Evolutionary conservation across 768 basidiomycete genomes (phyloP).

Genomic region (Trichaptum fuscoviolaceum): DNA sequence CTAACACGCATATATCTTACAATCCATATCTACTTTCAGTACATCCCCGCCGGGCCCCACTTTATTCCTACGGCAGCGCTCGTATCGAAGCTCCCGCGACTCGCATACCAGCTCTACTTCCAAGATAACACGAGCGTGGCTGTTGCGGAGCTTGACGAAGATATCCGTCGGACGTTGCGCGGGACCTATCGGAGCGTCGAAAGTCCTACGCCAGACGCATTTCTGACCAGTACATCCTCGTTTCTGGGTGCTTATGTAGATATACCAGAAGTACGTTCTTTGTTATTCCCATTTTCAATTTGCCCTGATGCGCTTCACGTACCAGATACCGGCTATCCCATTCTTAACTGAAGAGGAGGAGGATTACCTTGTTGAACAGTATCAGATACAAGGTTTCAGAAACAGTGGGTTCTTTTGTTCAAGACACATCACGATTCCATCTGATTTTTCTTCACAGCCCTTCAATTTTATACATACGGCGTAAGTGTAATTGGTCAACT

Average conservation of each 20-base stretch:
- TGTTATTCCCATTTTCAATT: background rate
- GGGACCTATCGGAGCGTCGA: slow-evolving; percentile 46
- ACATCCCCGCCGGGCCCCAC: slow-evolving; percentile 46
- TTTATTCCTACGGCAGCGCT: slow-evolving; percentile 44
- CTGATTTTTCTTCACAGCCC: slow-evolving; percentile 31
- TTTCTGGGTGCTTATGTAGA: slow-evolving; percentile 51
- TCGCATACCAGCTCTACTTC: slow-evolving; percentile 65
- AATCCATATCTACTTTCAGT: slow-evolving; percentile 35
- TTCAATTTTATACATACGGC: slow-evolving; percentile 59
- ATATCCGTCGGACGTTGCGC: slow-evolving; percentile 53
- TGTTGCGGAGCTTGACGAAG: slow-evolving; percentile 45
- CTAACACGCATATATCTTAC: background rate
- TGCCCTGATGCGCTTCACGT: slow-evolving; percentile 5
- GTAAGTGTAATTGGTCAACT: slow-evolving; percentile 25
- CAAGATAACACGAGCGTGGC: slow-evolving; percentile 43
- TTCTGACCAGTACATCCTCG: slow-evolving; percentile 43
- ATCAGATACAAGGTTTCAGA: slow-evolving; percentile 49
- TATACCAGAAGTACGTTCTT: slow-evolving; percentile 33
- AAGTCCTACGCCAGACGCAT: slow-evolving; percentile 51
- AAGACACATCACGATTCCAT: slow-evolving; percentile 2
- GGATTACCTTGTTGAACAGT: slow-evolving; percentile 65
- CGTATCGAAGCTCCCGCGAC: slow-evolving; percentile 37
- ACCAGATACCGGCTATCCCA: slow-evolving; percentile 53
- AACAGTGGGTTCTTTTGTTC: slow-evolving; percentile 48
- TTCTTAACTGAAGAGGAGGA: slow-evolving; percentile 61